Evolutionary conservation across 2,329 filamentous ascomycete species (phyloP), one percentile per base, ranked within the genome.

Genomic region (Xenoacremonium recifei): DNA sequence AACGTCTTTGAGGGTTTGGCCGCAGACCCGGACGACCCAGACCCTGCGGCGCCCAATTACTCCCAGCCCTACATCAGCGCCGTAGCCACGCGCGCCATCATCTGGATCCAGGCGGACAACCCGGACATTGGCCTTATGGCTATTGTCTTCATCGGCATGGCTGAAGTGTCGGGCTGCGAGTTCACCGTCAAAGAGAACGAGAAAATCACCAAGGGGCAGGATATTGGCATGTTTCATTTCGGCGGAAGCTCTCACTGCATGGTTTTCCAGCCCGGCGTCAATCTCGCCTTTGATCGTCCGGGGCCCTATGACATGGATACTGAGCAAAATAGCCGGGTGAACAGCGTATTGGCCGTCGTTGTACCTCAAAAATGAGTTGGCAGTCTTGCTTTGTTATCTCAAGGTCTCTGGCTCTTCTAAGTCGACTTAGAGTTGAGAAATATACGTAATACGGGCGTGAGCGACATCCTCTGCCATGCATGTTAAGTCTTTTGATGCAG

Each of bases 71-170:
- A 86, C 49, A 66, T 87, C 16, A 77, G 77, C 0, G 70, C 76
- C 2, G 69, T 83, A 6, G 84, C 84, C 0, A 83, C 84, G 5
- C 70, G 85, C 4, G 82, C 78, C 0, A 60, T 88, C 40, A 78
- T 87, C 47, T 83, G 82, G 60, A 79, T 88, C 47, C 68, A 87
- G 56, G 81, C 82, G 0, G 79, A 84, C 45, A 80, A 84, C 43
- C 71, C 74, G 30, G 23, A n/a, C n/a, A 13, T 27, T 27, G 23
- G 23, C 23, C 23, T 27, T 13, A 27, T 27, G 23, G 23, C 23
- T 13, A 27, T 27, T 13, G 23, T 27, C 9, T 27, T 27, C 23
- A 27, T 27, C 23, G 23, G 23, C 23, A 27, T 27, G 23, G 23
- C 23, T 27, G 23, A 27, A 27, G 23, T 27, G 23, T 27, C 23